Conservation (phyloP, 352 stramenopile species). For the Phytophthora nicotianae region DNA sequence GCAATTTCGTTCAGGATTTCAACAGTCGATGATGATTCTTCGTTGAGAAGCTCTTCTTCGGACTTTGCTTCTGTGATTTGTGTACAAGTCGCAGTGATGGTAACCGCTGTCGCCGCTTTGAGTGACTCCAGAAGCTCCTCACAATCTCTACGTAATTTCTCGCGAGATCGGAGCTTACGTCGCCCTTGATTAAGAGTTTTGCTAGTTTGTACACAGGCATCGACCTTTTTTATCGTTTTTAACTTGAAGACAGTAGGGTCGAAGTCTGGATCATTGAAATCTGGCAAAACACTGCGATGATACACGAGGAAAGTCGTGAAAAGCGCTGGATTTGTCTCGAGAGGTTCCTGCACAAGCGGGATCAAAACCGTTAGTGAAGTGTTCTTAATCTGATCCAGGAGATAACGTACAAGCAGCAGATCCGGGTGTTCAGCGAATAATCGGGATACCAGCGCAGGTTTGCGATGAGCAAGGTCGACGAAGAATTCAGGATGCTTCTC, state of each 20-base stretch:
- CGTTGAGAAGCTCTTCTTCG: conserved; percentile 16
- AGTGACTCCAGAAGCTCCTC: conserved; percentile 39
- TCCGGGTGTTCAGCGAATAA: conserved; percentile 75
- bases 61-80: not conserved
- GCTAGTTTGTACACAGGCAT: conserved; percentile 48
- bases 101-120: conserved; percentile 5
- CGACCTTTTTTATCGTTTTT: conserved; percentile 45
- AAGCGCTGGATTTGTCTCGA: conserved; percentile 72
- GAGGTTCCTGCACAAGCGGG: conserved; percentile 45
- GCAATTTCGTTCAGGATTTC: conserved; percentile 64
- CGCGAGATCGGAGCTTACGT: conserved; percentile 38
- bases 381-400: not conserved
- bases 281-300: conserved; percentile 61
- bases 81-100: not conserved
- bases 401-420: conserved; percentile 55
- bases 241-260: conserved; percentile 60
- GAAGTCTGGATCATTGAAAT: conserved; percentile 61
- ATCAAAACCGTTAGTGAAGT: not conserved
- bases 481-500: conserved; percentile 72
- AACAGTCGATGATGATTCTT: conserved; percentile 24
- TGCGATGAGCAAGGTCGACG: conserved; percentile 70
- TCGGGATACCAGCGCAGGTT: conserved; percentile 57
- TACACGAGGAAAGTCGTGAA: conserved; percentile 71
- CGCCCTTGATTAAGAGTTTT: conserved; percentile 43
- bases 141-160: conserved; percentile 49